These are phyloP conservation scores for Sclerotinia borealis DNA, from an alignment of 2,329 filamentous ascomycete genomes.

Conservation along the genomic window DNA sequence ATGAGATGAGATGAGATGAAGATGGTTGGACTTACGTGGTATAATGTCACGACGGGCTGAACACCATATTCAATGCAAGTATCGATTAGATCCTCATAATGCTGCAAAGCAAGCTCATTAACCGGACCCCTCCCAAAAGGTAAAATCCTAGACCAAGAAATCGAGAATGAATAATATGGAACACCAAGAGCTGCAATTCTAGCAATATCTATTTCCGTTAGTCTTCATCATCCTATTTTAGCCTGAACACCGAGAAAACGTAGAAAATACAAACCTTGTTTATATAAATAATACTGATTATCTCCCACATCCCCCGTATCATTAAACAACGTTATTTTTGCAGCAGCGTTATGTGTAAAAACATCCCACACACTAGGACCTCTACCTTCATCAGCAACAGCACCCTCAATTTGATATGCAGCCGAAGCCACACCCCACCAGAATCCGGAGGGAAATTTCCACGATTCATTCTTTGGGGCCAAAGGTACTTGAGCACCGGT, in stretches of 20 bases:
- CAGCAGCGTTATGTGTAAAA: constrained; percentile 19
- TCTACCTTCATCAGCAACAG: constrained; percentile 40
- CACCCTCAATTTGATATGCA: constrained; percentile 43
- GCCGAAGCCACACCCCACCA: constrained; percentile 44
- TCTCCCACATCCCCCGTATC: constrained; percentile 38
- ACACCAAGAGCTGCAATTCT: constrained; percentile 47
- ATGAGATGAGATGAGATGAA: background rate
- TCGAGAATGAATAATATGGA: constrained; percentile 46
- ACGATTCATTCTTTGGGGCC: constrained; percentile 21
- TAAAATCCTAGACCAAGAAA: constrained; percentile 46
- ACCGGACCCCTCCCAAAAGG: constrained; percentile 46
- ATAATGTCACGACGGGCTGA: constrained; percentile 41
- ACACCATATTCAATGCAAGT: constrained; percentile 45
- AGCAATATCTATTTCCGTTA: constrained; percentile 38
- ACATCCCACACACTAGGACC: constrained; percentile 41
- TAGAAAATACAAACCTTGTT: constrained; percentile 39
- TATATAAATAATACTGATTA: constrained; percentile 45
- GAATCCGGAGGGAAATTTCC: constrained; percentile 35
- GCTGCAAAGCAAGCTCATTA: constrained; percentile 44
- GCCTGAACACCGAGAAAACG: no score
- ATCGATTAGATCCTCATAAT: constrained; percentile 49
- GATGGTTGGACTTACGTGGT: constrained; percentile 32
- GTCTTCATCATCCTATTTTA: background rate
- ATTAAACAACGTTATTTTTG: constrained; percentile 32
- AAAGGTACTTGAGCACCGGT: constrained; percentile 16